Evolutionary conservation across 2,329 filamentous ascomycete genomes (phyloP), one percentile per base, ranked within the genome.

Genomic region (Chaetomiaceae sp.): DNA sequence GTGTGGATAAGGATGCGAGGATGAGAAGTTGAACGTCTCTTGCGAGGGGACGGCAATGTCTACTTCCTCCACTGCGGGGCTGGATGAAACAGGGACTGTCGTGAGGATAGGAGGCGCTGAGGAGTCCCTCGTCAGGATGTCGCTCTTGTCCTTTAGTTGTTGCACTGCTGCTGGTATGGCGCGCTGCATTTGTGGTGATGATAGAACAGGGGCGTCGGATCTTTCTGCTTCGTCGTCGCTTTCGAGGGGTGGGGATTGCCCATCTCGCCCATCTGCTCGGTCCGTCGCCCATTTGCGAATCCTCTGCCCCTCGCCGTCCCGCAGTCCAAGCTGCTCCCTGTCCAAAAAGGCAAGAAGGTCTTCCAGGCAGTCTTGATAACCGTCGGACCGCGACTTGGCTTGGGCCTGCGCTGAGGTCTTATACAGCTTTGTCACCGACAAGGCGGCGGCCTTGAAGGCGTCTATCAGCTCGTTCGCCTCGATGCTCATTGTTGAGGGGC

Each of bases 401-500:
- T 93, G 85, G 43, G 88, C 87, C 27, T 83, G 77, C 12, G 88
- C 86, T 3, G 92, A 92, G 34, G 85, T 91, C 70, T 96, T 96
- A 74, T 97, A 97, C 13, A 99, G 83, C 64, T 95, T 96, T 42
- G 93, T 97, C 49, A 97, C 91, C 5, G 90, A 95, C 30, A 96
- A 77, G 17, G 93, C 93, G 30, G 93, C 93, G 14, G 87, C 83
- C 68, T 90, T 93, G 77, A 99, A 99, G 52, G 89, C 85, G 61
- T 92, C 85, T 51, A 96, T 82, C 42, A 96, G 82, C 63, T 85
- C 82, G 16, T 79, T 77, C 16, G 73, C 71, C 40, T 75, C 74
- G 58, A 59, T 53, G 52, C 62, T 66, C 65, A 66, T 67, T n/a
- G 60, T 12, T 70, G 58, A 20, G 4, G 9, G 9, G 25, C 17